These are phyloP conservation scores for Fusarium nematophilum DNA, from an alignment of 2,329 filamentous ascomycete species.

Conservation along the genomic window DNA sequence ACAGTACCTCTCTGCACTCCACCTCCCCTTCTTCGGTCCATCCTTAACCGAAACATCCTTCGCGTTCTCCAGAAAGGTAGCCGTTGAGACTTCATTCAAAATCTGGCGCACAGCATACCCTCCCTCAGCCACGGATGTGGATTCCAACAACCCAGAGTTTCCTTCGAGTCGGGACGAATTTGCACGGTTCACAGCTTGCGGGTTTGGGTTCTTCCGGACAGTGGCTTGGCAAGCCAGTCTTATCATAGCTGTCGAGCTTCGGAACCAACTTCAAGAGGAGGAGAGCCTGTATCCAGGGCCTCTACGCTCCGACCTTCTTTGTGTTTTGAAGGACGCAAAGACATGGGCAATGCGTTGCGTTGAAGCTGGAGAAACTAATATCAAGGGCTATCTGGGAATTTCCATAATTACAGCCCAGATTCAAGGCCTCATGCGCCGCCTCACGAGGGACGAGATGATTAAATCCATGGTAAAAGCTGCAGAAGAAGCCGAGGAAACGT, in stretches of 20 bases:
- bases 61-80: conserved; percentile 62
- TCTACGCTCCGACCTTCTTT: conserved; percentile 55
- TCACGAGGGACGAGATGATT: conserved; percentile 49
- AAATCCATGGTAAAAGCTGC: conserved; percentile 51
- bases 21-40: conserved; percentile 62
- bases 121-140: not conserved
- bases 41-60: conserved; percentile 57
- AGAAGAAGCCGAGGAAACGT: conserved; percentile 49
- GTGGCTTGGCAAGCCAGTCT: conserved; percentile 50
- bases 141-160: not conserved
- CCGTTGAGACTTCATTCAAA: conserved; percentile 60
- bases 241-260: conserved; percentile 55
- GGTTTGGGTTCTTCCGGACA: conserved; percentile 55
- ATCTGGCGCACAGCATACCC: conserved; percentile 56
- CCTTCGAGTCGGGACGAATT: conserved; percentile 46
- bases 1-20: conserved; percentile 66
- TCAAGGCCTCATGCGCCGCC: conserved; percentile 52
- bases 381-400: conserved; percentile 62
- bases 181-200: conserved; percentile 51
- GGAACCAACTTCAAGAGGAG: conserved; percentile 54
- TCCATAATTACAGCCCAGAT: conserved; percentile 51
- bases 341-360: conserved; percentile 55
- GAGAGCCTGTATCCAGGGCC: conserved; percentile 49
- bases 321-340: conserved; percentile 54
- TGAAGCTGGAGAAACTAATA: conserved; percentile 64